These are phyloP conservation scores for Dictyostelium citrinum DNA, from an alignment of 78 protist genomes.

Conservation along the genomic window DNA sequence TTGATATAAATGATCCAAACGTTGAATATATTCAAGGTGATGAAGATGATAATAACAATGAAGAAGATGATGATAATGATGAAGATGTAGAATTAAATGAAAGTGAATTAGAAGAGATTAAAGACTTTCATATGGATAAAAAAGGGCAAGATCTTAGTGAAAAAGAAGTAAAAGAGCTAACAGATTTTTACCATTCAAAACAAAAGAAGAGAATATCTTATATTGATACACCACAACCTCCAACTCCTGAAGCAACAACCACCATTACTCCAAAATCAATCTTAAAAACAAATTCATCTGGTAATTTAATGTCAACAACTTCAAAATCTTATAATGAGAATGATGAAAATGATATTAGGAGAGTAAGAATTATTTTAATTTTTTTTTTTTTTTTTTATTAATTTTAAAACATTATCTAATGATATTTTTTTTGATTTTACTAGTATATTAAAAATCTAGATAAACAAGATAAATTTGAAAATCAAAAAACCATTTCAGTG, in stretches of 20 bases:
- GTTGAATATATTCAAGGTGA: conserved; percentile 17
- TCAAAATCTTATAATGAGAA: not conserved
- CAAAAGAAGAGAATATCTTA: not conserved
- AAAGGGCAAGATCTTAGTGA: not conserved
- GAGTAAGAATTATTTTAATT: not conserved
- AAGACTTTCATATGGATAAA: not conserved
- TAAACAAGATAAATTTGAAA: conserved; percentile 7
- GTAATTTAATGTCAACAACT: not conserved
- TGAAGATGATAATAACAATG: not conserved
- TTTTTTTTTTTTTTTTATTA: not conserved
- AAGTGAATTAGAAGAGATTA: not conserved
- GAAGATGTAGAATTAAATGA: not conserved
- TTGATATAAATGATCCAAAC: conserved; percentile 37
- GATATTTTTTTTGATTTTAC: not conserved
- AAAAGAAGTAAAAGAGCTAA: conserved; percentile 3
- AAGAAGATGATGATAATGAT: not conserved
- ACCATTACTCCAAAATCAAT: not conserved
- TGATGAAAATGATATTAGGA: not conserved
- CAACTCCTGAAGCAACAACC: not conserved
- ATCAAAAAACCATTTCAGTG: not conserved
- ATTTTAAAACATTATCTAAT: not conserved
- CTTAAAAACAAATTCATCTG: not conserved
- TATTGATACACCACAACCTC: conserved; percentile 4
- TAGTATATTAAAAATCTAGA: conserved; percentile 16
- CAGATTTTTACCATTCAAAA: not conserved